Evolutionary conservation across 106 monocot species (phyloP).

Genomic region (Ottelia alismoides): DNA sequence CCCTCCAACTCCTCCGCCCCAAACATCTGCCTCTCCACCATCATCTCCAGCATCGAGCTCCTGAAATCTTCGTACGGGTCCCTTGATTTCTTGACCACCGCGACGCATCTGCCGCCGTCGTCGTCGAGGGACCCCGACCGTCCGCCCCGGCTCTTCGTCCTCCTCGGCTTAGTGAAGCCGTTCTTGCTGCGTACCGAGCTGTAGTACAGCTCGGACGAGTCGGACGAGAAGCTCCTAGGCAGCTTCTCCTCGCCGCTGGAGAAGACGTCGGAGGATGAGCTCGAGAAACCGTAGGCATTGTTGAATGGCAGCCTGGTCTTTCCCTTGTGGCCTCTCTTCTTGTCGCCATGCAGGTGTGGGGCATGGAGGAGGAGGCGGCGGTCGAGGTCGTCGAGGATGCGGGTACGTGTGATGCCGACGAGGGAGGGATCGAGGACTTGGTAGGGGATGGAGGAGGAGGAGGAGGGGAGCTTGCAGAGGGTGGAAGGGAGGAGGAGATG

Average conservation of each 20-base stretch:
- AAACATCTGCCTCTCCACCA: conserved; percentile 38
- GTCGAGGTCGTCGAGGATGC: neutral
- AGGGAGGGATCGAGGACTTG: too few relatives aligned
- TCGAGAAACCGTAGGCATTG: conserved; percentile 5
- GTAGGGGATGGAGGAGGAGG: neutral
- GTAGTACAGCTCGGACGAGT: conserved; percentile 4
- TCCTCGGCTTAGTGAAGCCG: neutral
- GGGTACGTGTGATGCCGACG: neutral
- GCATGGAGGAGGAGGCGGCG: neutral
- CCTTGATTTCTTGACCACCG: conserved; percentile 47
- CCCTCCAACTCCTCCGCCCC: conserved; percentile 26
- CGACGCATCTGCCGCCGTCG: conserved; percentile 3
- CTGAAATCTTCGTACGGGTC: conserved; percentile 59
- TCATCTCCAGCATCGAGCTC: conserved; percentile 72
- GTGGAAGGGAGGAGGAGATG: neutral
- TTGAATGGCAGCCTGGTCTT: neutral
- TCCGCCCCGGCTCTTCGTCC: neutral
- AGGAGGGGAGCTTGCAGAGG: neutral
- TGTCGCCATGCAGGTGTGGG: neutral
- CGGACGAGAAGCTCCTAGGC: conserved; percentile 6
- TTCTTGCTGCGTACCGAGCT: neutral
- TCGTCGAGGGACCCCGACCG: neutral
- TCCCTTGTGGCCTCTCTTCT: neutral
- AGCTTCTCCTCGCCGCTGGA: neutral
- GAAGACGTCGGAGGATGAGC: neutral